Evolutionary conservation across 2,329 filamentous ascomycete genomes (phyloP).

Genomic region (Trichoderma sp.): DNA sequence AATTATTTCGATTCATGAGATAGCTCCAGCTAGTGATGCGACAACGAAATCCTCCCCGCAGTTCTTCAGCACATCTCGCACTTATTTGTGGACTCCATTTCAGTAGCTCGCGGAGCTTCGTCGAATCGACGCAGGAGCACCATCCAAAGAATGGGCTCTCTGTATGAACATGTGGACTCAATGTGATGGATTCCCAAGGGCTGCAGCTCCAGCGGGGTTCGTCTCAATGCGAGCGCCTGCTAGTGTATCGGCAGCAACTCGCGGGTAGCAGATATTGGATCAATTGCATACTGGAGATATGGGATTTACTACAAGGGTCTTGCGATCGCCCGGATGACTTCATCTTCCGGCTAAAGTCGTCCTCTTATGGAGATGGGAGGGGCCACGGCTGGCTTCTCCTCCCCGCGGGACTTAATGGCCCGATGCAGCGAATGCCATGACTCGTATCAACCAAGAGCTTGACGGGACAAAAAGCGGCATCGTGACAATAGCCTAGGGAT

Average conservation of each 20-base stretch:
- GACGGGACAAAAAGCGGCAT: neutral
- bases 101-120: neutral
- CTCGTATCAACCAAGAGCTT: neutral
- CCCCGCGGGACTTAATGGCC: neutral
- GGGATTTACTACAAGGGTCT: neutral
- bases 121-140: neutral
- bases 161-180: conserved; percentile 3
- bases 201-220: neutral
- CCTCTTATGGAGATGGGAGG: neutral
- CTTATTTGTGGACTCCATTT: neutral
- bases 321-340: neutral
- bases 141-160: neutral
- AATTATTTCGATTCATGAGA: neutral
- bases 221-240: neutral
- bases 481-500: neutral
- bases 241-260: neutral
- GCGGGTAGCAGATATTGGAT: neutral
- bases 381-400: neutral
- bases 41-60: conserved; percentile 11
- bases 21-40: neutral
- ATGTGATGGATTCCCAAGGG: neutral
- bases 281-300: neutral
- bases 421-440: conserved; percentile 1
- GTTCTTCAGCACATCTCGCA: neutral
- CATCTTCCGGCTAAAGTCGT: conserved; percentile 18